Base-by-base conservation (phyloP, 1,139 yeast genomes). In the Taphrina sp. region DNA sequence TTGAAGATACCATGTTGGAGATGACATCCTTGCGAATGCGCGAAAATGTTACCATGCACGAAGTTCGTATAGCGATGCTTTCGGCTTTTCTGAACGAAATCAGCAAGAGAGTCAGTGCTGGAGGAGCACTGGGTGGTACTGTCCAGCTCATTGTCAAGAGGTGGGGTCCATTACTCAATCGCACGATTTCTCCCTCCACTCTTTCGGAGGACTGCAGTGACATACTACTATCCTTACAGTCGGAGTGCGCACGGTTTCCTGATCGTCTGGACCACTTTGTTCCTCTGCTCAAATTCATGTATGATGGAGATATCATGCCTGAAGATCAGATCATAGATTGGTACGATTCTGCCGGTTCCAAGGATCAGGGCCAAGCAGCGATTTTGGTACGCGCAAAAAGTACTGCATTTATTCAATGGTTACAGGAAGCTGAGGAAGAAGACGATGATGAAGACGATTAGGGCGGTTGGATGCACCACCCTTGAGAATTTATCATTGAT, bases 1-100 rank as follows among this genome's bases (percentile, higher is more conserved):
- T 88, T 60, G 97, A 92, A 66, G 90, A 95, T 10, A 96, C 98
- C 0, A 74, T 88, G 63, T 74, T 94, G 62, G 98, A 92, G 70
- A 78, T 92, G 65, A 90, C 90, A 67, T 92, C 98, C 0, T 76
- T 94, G 66, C 80, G 97, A 71, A 92, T 94, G 98, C 86, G 96
- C 63, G 85, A 90, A 92, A 89, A 92, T 68, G 97, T 89, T 12
- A 79, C 94, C 0, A 92, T 92, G 69, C 95, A 87, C 65, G 96
- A 90, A 66, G 96, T 92, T 12, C 80, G 97, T 67, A 70, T 74
- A 35, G 95, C 95, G 4, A 88, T 96, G 0, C 74, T 82, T 35
- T 76, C 77, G 45, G 94, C 96, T 0, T 74, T 92, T 64, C 66
- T 88, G 45, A 19, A 37, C 24, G 31, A 34, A 12, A 22, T 35